Evolutionary conservation across 129 eudicot genomes (phyloP).

Genomic region (Solidago caesia): DNA sequence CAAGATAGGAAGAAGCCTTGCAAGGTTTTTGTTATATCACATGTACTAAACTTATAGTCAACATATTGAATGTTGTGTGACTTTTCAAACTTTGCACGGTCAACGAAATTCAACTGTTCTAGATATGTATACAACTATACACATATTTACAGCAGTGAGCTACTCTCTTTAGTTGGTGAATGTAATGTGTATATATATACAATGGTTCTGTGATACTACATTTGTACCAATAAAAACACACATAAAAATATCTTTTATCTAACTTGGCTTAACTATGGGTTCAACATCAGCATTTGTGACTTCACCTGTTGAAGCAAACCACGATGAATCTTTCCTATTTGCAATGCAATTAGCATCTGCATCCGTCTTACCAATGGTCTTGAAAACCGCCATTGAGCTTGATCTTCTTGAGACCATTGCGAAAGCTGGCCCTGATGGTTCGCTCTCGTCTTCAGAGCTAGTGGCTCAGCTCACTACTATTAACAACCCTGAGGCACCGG

Average conservation of each 20-base stretch:
- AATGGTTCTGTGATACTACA: not conserved
- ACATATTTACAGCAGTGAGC: too few species aligned
- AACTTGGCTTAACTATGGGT: constrained; percentile 23
- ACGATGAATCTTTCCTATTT: constrained; percentile 35
- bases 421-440: constrained; percentile 34
- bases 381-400: constrained; percentile 44
- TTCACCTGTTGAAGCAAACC: constrained; percentile 5
- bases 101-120: too few species aligned
- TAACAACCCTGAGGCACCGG: constrained; percentile 38
- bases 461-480: constrained; percentile 32
- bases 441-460: constrained; percentile 26
- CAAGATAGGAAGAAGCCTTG: too few species aligned
- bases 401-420: constrained; percentile 40
- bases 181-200: not conserved
- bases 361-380: constrained; percentile 38
- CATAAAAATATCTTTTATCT: not conserved
- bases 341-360: constrained; percentile 37
- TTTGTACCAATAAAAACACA: constrained; percentile 13
- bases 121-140: too few species aligned
- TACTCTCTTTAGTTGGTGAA: not conserved
- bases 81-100: too few species aligned
- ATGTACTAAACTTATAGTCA: too few species aligned
- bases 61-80: too few species aligned
- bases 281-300: constrained; percentile 15
- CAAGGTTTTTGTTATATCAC: too few species aligned